Evolutionary conservation across 2,329 filamentous ascomycete species (phyloP).

Genomic region (Cryphonectria nitschkei): DNA sequence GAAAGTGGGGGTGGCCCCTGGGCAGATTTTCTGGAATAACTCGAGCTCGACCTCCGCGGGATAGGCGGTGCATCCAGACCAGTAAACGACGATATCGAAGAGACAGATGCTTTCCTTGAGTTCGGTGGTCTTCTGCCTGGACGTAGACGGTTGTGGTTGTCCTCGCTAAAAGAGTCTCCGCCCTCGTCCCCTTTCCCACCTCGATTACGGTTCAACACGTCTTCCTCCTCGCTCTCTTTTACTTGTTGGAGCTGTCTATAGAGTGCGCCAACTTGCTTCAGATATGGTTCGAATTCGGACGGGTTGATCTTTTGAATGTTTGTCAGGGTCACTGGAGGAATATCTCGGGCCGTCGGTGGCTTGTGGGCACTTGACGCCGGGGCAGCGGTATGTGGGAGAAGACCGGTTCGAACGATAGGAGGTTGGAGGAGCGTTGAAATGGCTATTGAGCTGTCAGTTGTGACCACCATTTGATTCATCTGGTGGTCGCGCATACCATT

Average conservation of each 20-base stretch:
- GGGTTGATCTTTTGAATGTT: conserved; percentile 83
- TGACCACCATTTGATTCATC: neutral
- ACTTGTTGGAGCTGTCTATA: conserved; percentile 88
- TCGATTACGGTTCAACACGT: conserved; percentile 41
- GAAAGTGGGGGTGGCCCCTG: conserved; percentile 84
- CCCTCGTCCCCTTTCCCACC: conserved; percentile 49
- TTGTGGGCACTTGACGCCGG: conserved; percentile 74
- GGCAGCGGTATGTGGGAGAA: conserved; percentile 76
- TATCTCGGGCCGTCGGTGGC: conserved; percentile 83
- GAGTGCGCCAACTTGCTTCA: conserved; percentile 81
- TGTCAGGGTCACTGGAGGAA: conserved; percentile 88
- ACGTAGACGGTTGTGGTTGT: conserved; percentile 50
- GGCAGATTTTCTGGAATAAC: conserved; percentile 59
- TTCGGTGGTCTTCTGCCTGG: conserved; percentile 46
- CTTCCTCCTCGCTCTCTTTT: conserved; percentile 75
- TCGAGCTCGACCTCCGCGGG: conserved; percentile 50
- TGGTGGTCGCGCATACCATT: conserved; percentile 63
- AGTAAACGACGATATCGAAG: conserved; percentile 54
- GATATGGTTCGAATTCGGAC: conserved; percentile 80
- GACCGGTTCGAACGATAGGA: conserved; percentile 85
- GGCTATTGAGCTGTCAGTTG: conserved; percentile 51
- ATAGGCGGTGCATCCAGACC: conserved; percentile 52
- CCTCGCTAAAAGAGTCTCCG: conserved; percentile 36
- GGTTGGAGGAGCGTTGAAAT: conserved; percentile 94
- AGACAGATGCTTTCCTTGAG: conserved; percentile 46